phyloP scores from a whole-genome alignment of 495 filamentous ascomycete genomes.

The Penicillium odoratum region DNA sequence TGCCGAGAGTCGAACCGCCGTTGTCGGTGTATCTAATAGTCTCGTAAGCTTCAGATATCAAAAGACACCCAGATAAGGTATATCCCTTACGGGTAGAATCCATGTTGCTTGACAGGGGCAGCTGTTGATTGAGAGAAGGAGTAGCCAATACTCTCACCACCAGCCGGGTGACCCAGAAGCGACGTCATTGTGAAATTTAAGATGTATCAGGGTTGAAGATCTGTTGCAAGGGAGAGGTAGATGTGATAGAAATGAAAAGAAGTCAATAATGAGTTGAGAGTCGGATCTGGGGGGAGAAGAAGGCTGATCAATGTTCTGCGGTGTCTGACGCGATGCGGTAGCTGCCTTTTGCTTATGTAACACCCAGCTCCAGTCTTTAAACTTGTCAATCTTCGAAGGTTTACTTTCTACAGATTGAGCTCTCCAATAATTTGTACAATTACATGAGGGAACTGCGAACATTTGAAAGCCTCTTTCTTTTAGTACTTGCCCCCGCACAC shows the following conservation, averaged over 20 bases:
- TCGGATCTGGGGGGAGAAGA: slow-evolving; percentile 7
- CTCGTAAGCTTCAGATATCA: neutral
- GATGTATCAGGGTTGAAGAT: neutral
- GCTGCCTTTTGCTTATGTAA: slow-evolving; percentile 48
- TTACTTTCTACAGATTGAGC: neutral
- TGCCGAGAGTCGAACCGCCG: slow-evolving; percentile 93
- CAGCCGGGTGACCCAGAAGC: slow-evolving; percentile 43
- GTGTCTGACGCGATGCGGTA: slow-evolving; percentile 44
- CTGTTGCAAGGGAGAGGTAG: slow-evolving; percentile 1
- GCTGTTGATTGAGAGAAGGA: slow-evolving; percentile 58
- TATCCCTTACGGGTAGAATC: slow-evolving; percentile 81
- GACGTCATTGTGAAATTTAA: slow-evolving; percentile 45
- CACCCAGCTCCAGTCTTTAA: slow-evolving; percentile 5
- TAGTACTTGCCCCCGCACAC: neutral
- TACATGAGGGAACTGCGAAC: neutral
- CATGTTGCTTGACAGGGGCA: slow-evolving; percentile 64
- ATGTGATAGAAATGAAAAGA: slow-evolving; percentile 1
- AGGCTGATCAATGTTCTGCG: slow-evolving; percentile 16
- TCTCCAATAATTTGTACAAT: neutral
- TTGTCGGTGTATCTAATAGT: slow-evolving; percentile 89
- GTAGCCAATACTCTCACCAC: slow-evolving; percentile 52
- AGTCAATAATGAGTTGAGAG: slow-evolving; percentile 8
- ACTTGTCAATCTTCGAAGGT: neutral
- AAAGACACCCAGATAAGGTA: neutral
- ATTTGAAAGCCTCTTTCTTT: neutral